Evolutionary conservation across 352 stramenopile genomes (phyloP).

Genomic region (Globisporangium nagaii): DNA sequence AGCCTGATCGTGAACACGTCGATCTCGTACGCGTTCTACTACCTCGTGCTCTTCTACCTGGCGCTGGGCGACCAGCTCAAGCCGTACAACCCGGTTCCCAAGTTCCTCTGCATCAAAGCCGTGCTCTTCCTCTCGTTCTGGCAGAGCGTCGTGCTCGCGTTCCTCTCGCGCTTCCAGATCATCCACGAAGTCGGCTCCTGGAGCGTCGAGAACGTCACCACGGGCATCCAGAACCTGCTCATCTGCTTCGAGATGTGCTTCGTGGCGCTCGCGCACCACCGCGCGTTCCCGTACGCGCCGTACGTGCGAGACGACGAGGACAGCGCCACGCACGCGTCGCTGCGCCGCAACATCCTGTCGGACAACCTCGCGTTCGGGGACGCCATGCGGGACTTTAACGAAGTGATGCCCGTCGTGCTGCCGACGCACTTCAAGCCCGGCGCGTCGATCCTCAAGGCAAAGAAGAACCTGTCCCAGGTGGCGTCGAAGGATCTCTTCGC

Average conservation of each 20-base stretch:
- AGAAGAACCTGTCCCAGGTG: slow-evolving; percentile 31
- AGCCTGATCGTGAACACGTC: slow-evolving; percentile 94
- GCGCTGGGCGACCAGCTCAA: slow-evolving; percentile 85
- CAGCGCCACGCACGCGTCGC: slow-evolving; percentile 19
- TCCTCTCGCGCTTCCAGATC: slow-evolving; percentile 85
- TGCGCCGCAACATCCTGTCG: slow-evolving; percentile 75
- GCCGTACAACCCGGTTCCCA: slow-evolving; percentile 94
- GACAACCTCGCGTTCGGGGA: slow-evolving; percentile 93
- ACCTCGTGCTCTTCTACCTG: slow-evolving; percentile 97
- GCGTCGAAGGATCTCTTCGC: slow-evolving; percentile 36
- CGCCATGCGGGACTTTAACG: slow-evolving; percentile 92
- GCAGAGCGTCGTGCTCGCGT: slow-evolving; percentile 92
- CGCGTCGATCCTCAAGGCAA: slow-evolving; percentile 50
- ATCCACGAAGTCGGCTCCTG: slow-evolving; percentile 90
- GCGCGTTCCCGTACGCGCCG: slow-evolving; percentile 92
- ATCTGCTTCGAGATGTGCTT: slow-evolving; percentile 99
- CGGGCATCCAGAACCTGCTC: slow-evolving; percentile 96
- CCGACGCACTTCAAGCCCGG: slow-evolving; percentile 77
- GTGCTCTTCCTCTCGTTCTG: slow-evolving; percentile 99
- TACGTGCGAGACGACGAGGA: slow-evolving; percentile 32
- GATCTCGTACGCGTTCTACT: slow-evolving; percentile 97
- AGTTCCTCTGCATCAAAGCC: slow-evolving; percentile 99
- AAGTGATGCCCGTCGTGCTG: slow-evolving; percentile 85
- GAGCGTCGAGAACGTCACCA: slow-evolving; percentile 94
- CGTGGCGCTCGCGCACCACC: slow-evolving; percentile 94